Evolutionary conservation across 768 basidiomycete genomes (phyloP).

Genomic region (Mycena haematopus): DNA sequence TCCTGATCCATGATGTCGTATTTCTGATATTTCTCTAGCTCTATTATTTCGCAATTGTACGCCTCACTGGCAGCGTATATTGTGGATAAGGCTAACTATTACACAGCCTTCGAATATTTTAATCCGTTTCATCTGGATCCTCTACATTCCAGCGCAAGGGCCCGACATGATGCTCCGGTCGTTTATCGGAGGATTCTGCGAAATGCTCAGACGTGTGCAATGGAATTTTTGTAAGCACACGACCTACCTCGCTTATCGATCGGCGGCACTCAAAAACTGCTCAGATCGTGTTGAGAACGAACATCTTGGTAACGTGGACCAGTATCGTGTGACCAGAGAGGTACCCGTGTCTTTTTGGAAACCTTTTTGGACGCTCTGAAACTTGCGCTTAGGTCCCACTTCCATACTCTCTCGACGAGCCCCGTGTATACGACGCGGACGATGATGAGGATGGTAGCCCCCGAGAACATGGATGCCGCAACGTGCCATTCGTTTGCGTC

Average conservation of each 20-base stretch:
- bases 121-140: constrained; percentile 84
- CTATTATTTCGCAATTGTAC: constrained; percentile 82
- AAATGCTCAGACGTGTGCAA: constrained; percentile 81
- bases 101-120: constrained; percentile 71
- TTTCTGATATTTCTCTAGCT: constrained; percentile 44
- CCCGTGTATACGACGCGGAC: constrained; percentile 20
- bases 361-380: neutral
- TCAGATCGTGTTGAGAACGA: constrained; percentile 87
- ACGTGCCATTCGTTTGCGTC: constrained; percentile 25
- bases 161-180: constrained; percentile 59
- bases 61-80: constrained; percentile 18
- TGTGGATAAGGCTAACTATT: neutral
- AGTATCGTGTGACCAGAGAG: constrained; percentile 89
- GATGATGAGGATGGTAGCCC: constrained; percentile 10
- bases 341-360: constrained; percentile 39
- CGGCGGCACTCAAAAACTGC: neutral
- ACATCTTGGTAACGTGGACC: constrained; percentile 85
- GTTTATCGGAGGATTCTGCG: constrained; percentile 73
- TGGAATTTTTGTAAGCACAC: constrained; percentile 87
- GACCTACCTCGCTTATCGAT: constrained; percentile 10
- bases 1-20: neutral
- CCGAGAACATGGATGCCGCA: constrained; percentile 15
- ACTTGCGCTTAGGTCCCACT: constrained; percentile 16
- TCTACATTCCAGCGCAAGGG: constrained; percentile 67
- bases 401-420: constrained; percentile 23